Base-by-base conservation (phyloP, 164 flowering plant species). In the Chimonanthus salicifolius region DNA sequence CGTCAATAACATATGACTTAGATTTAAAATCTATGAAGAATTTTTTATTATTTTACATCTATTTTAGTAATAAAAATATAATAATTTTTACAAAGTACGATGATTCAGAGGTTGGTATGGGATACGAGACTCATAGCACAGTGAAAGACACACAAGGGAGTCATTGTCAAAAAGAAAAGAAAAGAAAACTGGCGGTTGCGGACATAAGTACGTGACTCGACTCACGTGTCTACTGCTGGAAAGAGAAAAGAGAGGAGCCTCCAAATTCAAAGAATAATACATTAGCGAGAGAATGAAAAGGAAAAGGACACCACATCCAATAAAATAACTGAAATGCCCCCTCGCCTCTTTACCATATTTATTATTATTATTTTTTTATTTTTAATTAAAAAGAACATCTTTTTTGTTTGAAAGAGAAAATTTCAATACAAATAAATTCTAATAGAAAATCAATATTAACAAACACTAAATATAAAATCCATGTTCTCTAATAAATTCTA, bases 231-330 rank as follows among this genome's bases (percentile, higher is more conserved):
- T 54, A 54, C 60, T 11, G 60, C 16, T 21, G 10, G 65, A 6
- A 43, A 63, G 44, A 20, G 45, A 63, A 33, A 6, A 63, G 44
- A 60, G 63, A 11, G 10, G 8, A 6, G 44, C 43, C 48, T 45
- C 47, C 5, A 33, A 33, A 11, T 9, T 11, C 49, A 62, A 10
- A 18, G 15, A 20, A 20, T 20, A 20, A 20, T 20, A 20, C 21
- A 20, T 20, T 13, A 33, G 4, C 18, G 13, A n/a, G 60, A 76
- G 81, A 80, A 80, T 78, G 85, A 81, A 71, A 82, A 54, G 47
- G 81, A 77, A 77, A 80, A 75, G 48, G 83, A 82, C 82, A 45
- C 68, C 79, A 80, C 79, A 78, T 80, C 20, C 82, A 62, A 82
- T 78, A 85, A 84, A 81, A 78, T 50, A 69, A 69, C 64, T 43